Evolutionary conservation across 257 asterid genomes (phyloP).

Genomic region (Nicotiana noctiflora): DNA sequence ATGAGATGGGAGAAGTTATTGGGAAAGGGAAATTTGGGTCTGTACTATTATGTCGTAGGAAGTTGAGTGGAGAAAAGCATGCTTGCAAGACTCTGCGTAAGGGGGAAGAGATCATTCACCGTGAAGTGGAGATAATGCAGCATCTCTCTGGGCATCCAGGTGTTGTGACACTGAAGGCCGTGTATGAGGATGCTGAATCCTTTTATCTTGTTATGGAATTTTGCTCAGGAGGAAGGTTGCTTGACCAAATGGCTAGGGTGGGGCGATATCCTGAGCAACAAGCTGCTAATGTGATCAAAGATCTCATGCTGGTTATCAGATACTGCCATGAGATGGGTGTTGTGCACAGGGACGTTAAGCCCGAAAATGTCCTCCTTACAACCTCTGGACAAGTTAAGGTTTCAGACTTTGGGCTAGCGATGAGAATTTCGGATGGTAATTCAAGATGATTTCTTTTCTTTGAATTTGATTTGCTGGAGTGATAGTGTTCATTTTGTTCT

Average conservation of each 20-base stretch:
- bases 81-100: conserved; percentile 78
- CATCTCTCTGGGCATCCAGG: conserved; percentile 90
- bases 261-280: conserved; percentile 57
- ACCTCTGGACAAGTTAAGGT: conserved; percentile 73
- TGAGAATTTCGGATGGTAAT: conserved; percentile 71
- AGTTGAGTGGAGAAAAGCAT: conserved; percentile 58
- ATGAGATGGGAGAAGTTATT: conserved; percentile 44
- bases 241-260: conserved; percentile 73
- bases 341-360: conserved; percentile 84
- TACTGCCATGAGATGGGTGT: conserved; percentile 97
- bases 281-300: conserved; percentile 74
- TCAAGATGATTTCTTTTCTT: background rate
- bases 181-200: conserved; percentile 70
- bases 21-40: conserved; percentile 85
- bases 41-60: conserved; percentile 57
- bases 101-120: conserved; percentile 82
- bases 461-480: background rate
- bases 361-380: conserved; percentile 76
- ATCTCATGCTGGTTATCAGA: conserved; percentile 65
- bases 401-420: conserved; percentile 84
- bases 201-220: conserved; percentile 87
- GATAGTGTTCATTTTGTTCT: background rate
- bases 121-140: conserved; percentile 96
- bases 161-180: conserved; percentile 70
- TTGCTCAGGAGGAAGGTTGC: conserved; percentile 75